These are phyloP conservation scores for Achaetomiella virescens DNA, from an alignment of 495 filamentous ascomycete species.

Conservation along the genomic window DNA sequence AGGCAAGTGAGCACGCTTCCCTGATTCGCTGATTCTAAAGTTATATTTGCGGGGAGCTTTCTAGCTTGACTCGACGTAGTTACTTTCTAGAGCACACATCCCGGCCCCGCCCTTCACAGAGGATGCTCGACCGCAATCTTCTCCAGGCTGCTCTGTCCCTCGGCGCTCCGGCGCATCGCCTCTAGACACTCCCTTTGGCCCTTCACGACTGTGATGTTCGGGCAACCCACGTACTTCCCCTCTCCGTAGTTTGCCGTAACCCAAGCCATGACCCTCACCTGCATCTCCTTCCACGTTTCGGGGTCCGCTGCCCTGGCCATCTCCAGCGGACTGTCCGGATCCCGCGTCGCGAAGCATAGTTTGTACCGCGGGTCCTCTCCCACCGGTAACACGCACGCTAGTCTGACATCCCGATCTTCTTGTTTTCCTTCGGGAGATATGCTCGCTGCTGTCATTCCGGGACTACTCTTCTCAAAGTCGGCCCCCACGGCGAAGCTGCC, in stretches of 20 bases:
- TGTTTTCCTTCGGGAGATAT: neutral
- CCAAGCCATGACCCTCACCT: neutral
- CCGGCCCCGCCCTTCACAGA: too few relatives aligned
- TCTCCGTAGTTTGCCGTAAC: neutral
- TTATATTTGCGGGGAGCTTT: too few relatives aligned
- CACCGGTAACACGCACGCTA: constrained; percentile 6
- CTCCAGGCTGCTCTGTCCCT: constrained; percentile 5
- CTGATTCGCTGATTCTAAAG: too few relatives aligned
- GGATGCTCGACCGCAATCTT: constrained; percentile 17
- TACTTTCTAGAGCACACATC: too few relatives aligned
- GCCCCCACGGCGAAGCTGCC: neutral
- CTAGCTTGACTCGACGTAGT: too few relatives aligned
- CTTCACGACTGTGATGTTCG: constrained; percentile 1
- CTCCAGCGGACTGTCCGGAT: neutral
- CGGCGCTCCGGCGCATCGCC: neutral
- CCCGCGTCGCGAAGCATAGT: neutral
- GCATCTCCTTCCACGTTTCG: neutral
- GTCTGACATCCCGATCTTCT: neutral
- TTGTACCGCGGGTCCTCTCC: neutral
- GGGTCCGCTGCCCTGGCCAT: neutral
- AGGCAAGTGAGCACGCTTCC: too few relatives aligned
- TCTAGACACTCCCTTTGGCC: neutral
- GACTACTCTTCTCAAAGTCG: constrained; percentile 4
- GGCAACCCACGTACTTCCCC: neutral
- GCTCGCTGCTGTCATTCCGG: neutral